Percentiles rank a stretch among this genome's conserved stretches.
These are phyloP conservation scores for Echinochloa phyllopogon DNA, from an alignment of 176 grass and related monocot species.

Conservation along the genomic window DNA sequence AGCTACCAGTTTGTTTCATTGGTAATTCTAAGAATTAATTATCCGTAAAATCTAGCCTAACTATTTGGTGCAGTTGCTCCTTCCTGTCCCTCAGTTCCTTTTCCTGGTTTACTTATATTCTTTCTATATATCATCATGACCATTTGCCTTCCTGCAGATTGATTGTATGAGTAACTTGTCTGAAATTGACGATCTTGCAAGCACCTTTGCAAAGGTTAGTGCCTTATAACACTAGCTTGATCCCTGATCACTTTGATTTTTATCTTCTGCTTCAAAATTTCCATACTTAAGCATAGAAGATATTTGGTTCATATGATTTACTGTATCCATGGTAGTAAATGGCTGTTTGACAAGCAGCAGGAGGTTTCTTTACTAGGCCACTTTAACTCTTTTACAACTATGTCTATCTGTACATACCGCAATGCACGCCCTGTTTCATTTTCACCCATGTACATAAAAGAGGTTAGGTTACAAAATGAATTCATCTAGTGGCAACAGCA, in stretches of 20 bases:
- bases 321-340: slow-evolving; percentile 28
- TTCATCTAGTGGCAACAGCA: not conserved
- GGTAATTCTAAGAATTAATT: not conserved
- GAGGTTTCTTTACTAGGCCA: slow-evolving; percentile 20
- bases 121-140: slow-evolving; percentile 22
- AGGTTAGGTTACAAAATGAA: slow-evolving; percentile 8
- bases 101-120: slow-evolving; percentile 22
- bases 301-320: slow-evolving; percentile 23
- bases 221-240: slow-evolving; percentile 12
- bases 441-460: slow-evolving; percentile 6
- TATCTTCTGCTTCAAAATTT: not conserved
- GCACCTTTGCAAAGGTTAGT: slow-evolving; percentile 91
- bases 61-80: slow-evolving; percentile 1
- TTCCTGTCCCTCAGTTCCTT: not conserved
- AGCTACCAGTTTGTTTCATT: slow-evolving; percentile 17
- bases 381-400: slow-evolving; percentile 4
- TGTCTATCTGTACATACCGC: not conserved
- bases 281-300: not conserved
- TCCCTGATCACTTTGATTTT: slow-evolving; percentile 16
- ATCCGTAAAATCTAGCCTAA: not conserved
- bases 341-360: slow-evolving; percentile 6
- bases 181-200: slow-evolving; percentile 92
- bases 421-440: not conserved
- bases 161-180: slow-evolving; percentile 73
- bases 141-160: slow-evolving; percentile 61